A percentile compares a stretch with the other conserved stretches of the same genome.
phyloP scores from a whole-genome alignment of 352 stramenopile genomes.

The Pythium aquatile region DNA sequence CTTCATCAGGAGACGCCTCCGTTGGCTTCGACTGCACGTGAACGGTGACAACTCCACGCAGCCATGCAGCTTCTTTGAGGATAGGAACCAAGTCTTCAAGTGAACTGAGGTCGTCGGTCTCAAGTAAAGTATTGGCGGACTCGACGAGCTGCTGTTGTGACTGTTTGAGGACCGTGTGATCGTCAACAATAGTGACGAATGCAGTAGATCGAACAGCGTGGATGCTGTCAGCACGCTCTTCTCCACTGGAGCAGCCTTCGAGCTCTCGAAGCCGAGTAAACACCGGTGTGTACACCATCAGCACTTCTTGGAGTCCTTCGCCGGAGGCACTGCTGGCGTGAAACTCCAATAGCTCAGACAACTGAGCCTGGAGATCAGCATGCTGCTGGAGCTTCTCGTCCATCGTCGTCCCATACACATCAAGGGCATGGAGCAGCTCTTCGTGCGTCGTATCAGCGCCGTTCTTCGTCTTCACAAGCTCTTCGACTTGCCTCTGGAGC shows the following conservation, averaged over 20 bases:
- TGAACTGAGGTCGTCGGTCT: background rate
- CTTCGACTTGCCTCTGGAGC: background rate
- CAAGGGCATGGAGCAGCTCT: background rate
- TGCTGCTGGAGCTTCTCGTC: background rate
- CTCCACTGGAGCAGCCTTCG: background rate
- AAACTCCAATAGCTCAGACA: background rate
- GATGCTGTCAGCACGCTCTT: background rate
- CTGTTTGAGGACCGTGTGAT: background rate
- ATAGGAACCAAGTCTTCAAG: slow-evolving; percentile 13
- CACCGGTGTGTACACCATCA: slow-evolving; percentile 8
- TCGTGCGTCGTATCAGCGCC: background rate
- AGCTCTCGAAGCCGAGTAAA: slow-evolving; percentile 7
- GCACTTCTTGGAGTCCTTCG: background rate
- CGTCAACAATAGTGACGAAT: slow-evolving; percentile 1
- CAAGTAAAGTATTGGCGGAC: background rate
- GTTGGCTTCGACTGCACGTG: background rate
- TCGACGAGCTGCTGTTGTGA: background rate
- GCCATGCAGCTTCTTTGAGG: slow-evolving; percentile 5
- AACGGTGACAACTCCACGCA: slow-evolving; percentile 3
- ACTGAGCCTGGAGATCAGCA: background rate
- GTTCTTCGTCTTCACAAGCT: background rate
- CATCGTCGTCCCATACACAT: background rate
- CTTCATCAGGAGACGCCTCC: background rate
- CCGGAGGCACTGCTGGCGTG: background rate
- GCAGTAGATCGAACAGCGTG: background rate